These are phyloP conservation scores for Kickxella alabastrina DNA, from an alignment of 192 early-diverging fungal genomes.

Conservation along the genomic window DNA sequence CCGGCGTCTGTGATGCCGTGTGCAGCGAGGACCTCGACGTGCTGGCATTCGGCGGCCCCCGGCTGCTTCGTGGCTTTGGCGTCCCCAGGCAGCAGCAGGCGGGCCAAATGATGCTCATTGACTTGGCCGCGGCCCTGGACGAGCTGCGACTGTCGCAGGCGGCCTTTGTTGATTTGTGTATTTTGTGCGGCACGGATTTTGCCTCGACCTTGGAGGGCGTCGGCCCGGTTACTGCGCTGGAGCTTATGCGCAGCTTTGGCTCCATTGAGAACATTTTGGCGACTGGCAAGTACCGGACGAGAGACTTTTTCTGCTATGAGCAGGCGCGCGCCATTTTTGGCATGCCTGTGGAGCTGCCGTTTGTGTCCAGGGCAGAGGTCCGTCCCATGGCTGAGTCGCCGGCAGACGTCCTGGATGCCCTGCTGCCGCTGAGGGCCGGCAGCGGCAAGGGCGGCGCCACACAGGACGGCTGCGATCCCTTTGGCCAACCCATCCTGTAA, in stretches of 20 bases:
- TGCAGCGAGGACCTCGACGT: slow-evolving; percentile 57
- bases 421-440: slow-evolving; percentile 18
- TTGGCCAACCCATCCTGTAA: slow-evolving; percentile 11
- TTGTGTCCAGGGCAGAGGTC: slow-evolving; percentile 16
- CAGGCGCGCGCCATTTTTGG: slow-evolving; percentile 45
- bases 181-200: slow-evolving; percentile 77
- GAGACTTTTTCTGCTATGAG: slow-evolving; percentile 37
- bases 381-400: neutral
- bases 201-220: slow-evolving; percentile 60
- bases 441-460: neutral
- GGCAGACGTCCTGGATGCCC: slow-evolving; percentile 8
- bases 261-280: slow-evolving; percentile 61
- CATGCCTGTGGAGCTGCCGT: slow-evolving; percentile 3
- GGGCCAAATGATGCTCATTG: slow-evolving; percentile 46
- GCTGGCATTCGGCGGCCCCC: slow-evolving; percentile 24
- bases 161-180: slow-evolving; percentile 67
- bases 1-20: slow-evolving; percentile 53
- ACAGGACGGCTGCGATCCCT: slow-evolving; percentile 15
- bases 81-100: no score
- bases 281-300: slow-evolving; percentile 23
- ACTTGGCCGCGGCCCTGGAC: slow-evolving; percentile 44
- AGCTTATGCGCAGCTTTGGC: slow-evolving; percentile 55
- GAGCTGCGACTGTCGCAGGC: slow-evolving; percentile 52
- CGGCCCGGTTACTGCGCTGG: slow-evolving; percentile 60
- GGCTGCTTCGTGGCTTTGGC: slow-evolving; percentile 31